phyloP scores from a whole-genome alignment of 441 rosid genomes.

The Populus hybrid region DNA sequence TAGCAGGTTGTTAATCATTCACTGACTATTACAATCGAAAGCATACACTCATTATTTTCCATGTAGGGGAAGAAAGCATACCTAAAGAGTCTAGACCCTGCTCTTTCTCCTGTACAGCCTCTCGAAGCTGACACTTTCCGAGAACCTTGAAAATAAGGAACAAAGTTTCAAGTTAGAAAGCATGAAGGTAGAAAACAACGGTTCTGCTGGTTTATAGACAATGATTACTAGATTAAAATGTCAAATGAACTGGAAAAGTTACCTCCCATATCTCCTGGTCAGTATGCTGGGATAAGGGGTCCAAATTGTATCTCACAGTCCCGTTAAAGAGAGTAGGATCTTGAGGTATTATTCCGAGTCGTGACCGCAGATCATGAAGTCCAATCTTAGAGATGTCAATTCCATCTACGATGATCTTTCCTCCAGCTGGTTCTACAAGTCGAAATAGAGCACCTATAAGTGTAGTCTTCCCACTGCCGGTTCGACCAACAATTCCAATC shows the following conservation, averaged over 20 bases:
- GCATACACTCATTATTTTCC: not conserved
- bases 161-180: not conserved
- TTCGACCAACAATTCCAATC: slow-evolving; percentile 95
- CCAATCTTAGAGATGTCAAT: slow-evolving; percentile 79
- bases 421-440: slow-evolving; percentile 82
- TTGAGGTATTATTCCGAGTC: slow-evolving; percentile 88
- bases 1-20: not conserved
- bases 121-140: slow-evolving; percentile 82
- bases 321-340: slow-evolving; percentile 95
- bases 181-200: too few species aligned
- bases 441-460: slow-evolving; percentile 86
- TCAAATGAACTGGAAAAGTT: slow-evolving; percentile 2
- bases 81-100: slow-evolving; percentile 71
- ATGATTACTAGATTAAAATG: not conserved
- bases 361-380: slow-evolving; percentile 81
- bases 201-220: not conserved
- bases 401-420: slow-evolving; percentile 77
- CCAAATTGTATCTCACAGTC: slow-evolving; percentile 86
- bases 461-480: slow-evolving; percentile 96
- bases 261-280: slow-evolving; percentile 98
- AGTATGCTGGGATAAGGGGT: slow-evolving; percentile 67
- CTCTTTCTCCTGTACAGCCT: slow-evolving; percentile 71
- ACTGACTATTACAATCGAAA: not conserved
- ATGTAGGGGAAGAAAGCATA: slow-evolving; percentile 20
- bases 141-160: slow-evolving; percentile 50